These are phyloP conservation scores for Xylariaceae sp. DNA, from an alignment of 2,329 filamentous ascomycete genomes.

Conservation along the genomic window DNA sequence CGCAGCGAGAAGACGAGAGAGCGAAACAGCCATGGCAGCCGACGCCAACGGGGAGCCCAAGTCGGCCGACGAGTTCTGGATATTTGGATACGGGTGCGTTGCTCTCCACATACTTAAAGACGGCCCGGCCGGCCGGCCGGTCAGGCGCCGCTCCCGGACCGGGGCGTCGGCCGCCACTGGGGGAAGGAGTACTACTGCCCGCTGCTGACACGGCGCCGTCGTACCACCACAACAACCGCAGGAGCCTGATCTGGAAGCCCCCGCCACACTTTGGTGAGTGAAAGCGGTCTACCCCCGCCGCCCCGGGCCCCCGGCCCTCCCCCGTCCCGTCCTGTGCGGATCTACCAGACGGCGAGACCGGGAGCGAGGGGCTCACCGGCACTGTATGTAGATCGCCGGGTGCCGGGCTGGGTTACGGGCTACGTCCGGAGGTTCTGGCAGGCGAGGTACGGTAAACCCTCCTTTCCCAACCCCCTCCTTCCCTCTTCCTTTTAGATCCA, in stretches of 20 bases:
- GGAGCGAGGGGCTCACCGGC: background rate
- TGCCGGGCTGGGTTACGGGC: constrained; percentile 85
- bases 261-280: constrained; percentile 83
- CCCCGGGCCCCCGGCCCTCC: background rate
- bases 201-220: no score
- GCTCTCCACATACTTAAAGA: no score
- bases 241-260: constrained; percentile 96
- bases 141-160: no score
- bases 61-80: constrained; percentile 67
- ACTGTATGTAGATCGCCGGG: constrained; percentile 57
- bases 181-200: no score
- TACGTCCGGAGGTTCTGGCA: constrained; percentile 98
- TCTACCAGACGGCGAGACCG: no score
- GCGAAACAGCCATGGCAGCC: constrained; percentile 16
- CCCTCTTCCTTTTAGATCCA: no score
- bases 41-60: constrained; percentile 16
- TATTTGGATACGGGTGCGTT: constrained; percentile 90
- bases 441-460: no score
- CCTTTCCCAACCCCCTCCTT: background rate
- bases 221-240: no score
- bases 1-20: no score
- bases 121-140: no score
- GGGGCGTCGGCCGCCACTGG: no score
- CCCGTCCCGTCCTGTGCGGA: background rate
- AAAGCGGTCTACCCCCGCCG: background rate